These are phyloP conservation scores for Boletus subcaerulescens DNA, from an alignment of 768 basidiomycete genomes.

Conservation along the genomic window DNA sequence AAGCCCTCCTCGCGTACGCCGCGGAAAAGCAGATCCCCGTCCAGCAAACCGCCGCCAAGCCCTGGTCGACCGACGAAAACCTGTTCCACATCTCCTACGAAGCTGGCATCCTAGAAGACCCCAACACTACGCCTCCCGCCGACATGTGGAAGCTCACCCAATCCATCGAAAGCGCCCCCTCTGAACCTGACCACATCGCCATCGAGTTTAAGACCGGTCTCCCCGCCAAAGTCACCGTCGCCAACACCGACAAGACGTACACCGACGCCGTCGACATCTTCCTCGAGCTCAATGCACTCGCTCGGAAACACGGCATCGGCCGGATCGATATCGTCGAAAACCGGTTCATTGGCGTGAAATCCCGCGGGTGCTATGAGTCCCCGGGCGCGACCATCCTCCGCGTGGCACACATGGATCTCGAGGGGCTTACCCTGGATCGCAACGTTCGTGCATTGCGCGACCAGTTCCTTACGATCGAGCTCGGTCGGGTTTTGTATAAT, in stretches of 20 bases:
- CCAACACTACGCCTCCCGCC: constrained; percentile 84
- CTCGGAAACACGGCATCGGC: constrained; percentile 92
- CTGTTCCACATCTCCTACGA: constrained; percentile 99
- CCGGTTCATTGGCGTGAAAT: constrained; percentile 98
- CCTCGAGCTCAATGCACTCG: constrained; percentile 85
- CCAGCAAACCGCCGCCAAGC: constrained; percentile 91
- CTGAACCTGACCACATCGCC: constrained; percentile 69
- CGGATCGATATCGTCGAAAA: constrained; percentile 99
- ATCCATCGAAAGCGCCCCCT: constrained; percentile 78
- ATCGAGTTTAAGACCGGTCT: constrained; percentile 88
- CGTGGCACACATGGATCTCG: constrained; percentile 92
- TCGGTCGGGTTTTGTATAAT: constrained; percentile 93
- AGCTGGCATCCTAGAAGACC: constrained; percentile 97
- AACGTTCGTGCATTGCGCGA: constrained; percentile 94
- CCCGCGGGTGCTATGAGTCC: constrained; percentile 98
- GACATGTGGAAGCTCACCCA: constrained; percentile 99
- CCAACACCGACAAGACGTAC: constrained; percentile 59
- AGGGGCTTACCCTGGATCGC: constrained; percentile 96
- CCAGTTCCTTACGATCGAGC: constrained; percentile 88
- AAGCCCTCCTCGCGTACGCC: constrained; percentile 89
- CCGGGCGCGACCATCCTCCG: constrained; percentile 97
- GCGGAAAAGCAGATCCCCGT: constrained; percentile 88
- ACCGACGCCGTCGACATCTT: constrained; percentile 97
- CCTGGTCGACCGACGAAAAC: constrained; percentile 99
- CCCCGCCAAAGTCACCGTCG: constrained; percentile 72